A percentile compares a stretch with the other conserved stretches of the same genome.
Evolutionary conservation across 75 land plant genomes (phyloP).

Genomic region (Chamaecyparis obtusa): DNA sequence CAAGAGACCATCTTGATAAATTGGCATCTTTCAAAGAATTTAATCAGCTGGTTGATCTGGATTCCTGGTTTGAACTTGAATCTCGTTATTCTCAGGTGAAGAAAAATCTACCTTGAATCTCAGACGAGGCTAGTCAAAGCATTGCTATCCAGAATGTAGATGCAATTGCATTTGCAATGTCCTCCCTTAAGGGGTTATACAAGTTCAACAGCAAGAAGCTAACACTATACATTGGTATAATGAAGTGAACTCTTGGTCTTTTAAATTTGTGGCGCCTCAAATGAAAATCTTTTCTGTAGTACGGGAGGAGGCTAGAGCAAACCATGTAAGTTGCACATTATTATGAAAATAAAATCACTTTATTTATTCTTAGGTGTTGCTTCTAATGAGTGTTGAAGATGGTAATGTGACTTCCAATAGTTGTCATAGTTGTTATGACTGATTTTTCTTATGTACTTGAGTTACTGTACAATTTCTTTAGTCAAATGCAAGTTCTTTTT

Average conservation of each 20-base stretch:
- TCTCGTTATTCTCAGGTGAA: conserved; percentile 26
- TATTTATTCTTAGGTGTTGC: not conserved
- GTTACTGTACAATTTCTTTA: not conserved
- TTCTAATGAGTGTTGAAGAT: not conserved
- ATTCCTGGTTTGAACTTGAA: conserved; percentile 36
- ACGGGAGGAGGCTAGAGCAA: not conserved
- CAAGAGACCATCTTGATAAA: conserved; percentile 28
- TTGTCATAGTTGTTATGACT: not conserved
- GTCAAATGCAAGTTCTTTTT: not conserved
- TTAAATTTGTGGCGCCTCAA: not conserved
- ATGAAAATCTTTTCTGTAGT: not conserved
- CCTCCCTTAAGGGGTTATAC: not conserved
- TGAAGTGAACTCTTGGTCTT: not conserved
- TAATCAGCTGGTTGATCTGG: conserved; percentile 31
- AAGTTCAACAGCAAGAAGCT: not conserved
- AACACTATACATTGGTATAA: not conserved
- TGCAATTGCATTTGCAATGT: not conserved
- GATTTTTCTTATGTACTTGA: not conserved
- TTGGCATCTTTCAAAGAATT: conserved; percentile 42
- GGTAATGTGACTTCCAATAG: not conserved
- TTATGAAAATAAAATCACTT: not conserved
- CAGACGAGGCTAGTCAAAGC: not conserved
- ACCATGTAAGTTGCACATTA: not conserved
- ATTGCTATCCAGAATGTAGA: not conserved
- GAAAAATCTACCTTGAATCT: not conserved